phyloP scores from a whole-genome alignment of 495 filamentous ascomycete species.

The Apiosordaria backusii region DNA sequence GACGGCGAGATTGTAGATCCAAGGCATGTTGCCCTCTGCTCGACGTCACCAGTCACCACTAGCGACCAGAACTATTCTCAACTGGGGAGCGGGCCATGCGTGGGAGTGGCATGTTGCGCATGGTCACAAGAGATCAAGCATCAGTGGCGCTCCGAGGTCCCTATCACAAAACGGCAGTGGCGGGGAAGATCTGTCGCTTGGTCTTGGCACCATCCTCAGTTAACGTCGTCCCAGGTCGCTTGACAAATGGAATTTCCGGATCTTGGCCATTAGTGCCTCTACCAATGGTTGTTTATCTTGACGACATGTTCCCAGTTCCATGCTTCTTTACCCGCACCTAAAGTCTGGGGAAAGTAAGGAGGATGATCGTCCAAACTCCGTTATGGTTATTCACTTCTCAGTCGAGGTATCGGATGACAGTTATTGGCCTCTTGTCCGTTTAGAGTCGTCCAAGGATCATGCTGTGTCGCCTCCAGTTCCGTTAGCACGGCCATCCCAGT shows the following conservation, averaged over 20 bases:
- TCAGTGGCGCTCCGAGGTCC: slow-evolving; percentile 9
- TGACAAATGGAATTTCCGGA: slow-evolving; percentile 22
- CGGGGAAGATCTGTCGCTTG: slow-evolving; percentile 21
- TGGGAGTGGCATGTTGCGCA: background rate
- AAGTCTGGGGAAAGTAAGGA: slow-evolving; percentile 2
- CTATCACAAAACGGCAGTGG: slow-evolving; percentile 11
- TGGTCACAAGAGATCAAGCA: slow-evolving; percentile 8
- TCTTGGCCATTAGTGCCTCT: slow-evolving; percentile 2
- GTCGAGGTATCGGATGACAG: no score
- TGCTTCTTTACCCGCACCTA: background rate
- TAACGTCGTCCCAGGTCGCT: slow-evolving; percentile 6
- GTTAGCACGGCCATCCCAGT: background rate
- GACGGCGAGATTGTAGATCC: background rate
- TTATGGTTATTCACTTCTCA: background rate
- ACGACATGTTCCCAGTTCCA: background rate
- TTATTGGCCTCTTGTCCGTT: no score
- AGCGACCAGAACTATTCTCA: background rate
- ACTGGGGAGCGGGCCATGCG: background rate
- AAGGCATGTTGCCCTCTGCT: background rate
- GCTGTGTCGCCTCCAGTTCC: background rate
- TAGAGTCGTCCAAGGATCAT: background rate
- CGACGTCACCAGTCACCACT: background rate
- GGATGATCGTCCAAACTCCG: background rate
- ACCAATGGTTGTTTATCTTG: slow-evolving; percentile 9
- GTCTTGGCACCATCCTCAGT: slow-evolving; percentile 13